phyloP scores from a whole-genome alignment of 495 filamentous ascomycete species.

The Echria macrotheca region DNA sequence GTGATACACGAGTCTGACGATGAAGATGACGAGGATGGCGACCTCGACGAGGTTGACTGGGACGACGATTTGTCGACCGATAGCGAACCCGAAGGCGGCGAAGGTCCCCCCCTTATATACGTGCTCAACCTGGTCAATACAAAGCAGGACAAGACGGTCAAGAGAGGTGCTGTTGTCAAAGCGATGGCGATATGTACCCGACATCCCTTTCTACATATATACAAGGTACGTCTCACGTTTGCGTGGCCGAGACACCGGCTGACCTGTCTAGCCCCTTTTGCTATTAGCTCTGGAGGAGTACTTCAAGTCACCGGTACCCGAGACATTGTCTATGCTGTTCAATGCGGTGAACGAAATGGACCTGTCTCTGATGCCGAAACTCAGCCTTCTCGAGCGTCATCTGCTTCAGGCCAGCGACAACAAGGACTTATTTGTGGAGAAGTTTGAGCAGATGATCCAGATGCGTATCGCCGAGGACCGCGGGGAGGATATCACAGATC shows the following conservation, averaged over 20 bases:
- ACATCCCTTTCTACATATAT: constrained; percentile 98
- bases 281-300: constrained; percentile 96
- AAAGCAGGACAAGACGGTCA: constrained; percentile 87
- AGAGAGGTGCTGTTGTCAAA: constrained; percentile 91
- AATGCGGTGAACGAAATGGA: constrained; percentile 95
- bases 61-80: constrained; percentile 51
- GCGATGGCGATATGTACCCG: constrained; percentile 99
- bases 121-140: constrained; percentile 97
- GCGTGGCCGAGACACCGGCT: too few relatives aligned
- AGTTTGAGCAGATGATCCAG: constrained; percentile 92
- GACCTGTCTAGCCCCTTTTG: constrained; percentile 64
- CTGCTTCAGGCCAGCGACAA: constrained; percentile 86
- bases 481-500: constrained; percentile 32
- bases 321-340: constrained; percentile 86
- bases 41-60: constrained; percentile 48
- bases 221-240: constrained; percentile 77
- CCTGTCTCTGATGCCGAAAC: constrained; percentile 82
- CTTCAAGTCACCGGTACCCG: constrained; percentile 84
- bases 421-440: constrained; percentile 95
- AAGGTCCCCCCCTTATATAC: constrained; percentile 92
- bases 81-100: constrained; percentile 58
- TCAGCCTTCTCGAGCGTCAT: constrained; percentile 76
- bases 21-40: constrained; percentile 40
- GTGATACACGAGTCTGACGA: constrained; percentile 47
- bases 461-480: constrained; percentile 50